phyloP scores from a whole-genome alignment of 208 protist genomes.

The Paratrypanosoma confusum region DNA sequence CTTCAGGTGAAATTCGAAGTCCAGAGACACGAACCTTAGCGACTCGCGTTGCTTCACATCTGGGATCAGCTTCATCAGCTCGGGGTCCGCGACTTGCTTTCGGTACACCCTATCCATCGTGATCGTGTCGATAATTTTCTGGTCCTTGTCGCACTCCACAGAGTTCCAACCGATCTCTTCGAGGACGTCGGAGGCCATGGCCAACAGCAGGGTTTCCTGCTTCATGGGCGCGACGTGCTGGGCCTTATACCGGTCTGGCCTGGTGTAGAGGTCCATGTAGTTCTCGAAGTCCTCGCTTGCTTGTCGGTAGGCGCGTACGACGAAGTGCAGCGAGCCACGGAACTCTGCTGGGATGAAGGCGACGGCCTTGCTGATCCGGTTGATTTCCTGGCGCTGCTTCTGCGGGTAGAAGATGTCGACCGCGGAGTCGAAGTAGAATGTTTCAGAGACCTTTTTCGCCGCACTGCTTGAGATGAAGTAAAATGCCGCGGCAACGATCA shows the following conservation, averaged over 20 bases:
- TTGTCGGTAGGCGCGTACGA: conserved; percentile 56
- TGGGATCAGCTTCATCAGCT: conserved; percentile 34
- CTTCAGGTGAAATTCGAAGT: conserved; percentile 37
- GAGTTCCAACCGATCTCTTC: conserved; percentile 73
- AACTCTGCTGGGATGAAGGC: conserved; percentile 77
- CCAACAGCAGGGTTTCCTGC: conserved; percentile 67
- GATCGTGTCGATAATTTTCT: conserved; percentile 12
- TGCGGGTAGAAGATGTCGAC: conserved; percentile 79
- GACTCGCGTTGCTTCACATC: conserved; percentile 29
- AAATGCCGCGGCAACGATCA: conserved; percentile 46
- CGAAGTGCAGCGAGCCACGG: conserved; percentile 45
- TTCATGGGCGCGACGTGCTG: conserved; percentile 77
- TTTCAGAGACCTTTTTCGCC: conserved; percentile 67
- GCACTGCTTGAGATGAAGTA: conserved; percentile 38
- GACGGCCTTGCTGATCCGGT: conserved; percentile 46
- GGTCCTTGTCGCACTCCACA: conserved; percentile 4
- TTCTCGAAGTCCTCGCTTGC: conserved; percentile 72
- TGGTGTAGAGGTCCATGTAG: conserved; percentile 73
- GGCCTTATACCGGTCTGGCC: conserved; percentile 68
- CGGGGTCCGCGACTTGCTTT: conserved; percentile 32
- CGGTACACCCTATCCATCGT: conserved; percentile 32
- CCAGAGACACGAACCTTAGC: conserved; percentile 44
- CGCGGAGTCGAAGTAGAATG: conserved; percentile 77
- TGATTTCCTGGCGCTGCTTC: conserved; percentile 45
- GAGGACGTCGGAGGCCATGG: conserved; percentile 57